These are phyloP conservation scores for Neonectria faginata DNA, from an alignment of 2,329 filamentous ascomycete genomes.

Conservation along the genomic window DNA sequence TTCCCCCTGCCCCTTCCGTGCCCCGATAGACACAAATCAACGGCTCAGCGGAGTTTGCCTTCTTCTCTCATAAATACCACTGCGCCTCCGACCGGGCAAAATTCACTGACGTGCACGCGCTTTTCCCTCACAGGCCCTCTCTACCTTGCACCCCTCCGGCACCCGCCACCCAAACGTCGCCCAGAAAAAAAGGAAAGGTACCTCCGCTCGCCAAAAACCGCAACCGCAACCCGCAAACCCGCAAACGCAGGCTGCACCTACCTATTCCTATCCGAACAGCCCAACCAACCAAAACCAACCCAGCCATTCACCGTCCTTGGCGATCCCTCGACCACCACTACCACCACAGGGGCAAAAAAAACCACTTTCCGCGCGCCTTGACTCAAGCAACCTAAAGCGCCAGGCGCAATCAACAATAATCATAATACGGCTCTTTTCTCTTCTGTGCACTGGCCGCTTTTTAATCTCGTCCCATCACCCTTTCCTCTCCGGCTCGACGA, in stretches of 20 bases:
- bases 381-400: slow-evolving; percentile 16
- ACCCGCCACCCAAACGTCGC: slow-evolving; percentile 30
- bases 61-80: slow-evolving; percentile 61
- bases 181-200: slow-evolving; percentile 41
- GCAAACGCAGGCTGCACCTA: slow-evolving; percentile 20
- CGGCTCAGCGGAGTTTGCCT: slow-evolving; percentile 50
- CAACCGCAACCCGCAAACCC: slow-evolving; percentile 25
- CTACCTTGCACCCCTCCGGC: slow-evolving; percentile 40
- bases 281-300: slow-evolving; percentile 25
- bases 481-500: slow-evolving; percentile 12
- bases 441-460: slow-evolving; percentile 6
- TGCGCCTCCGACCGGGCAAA: slow-evolving; percentile 58
- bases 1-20: slow-evolving; percentile 46
- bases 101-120: slow-evolving; percentile 60
- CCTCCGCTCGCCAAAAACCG: slow-evolving; percentile 30
- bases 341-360: slow-evolving; percentile 31
- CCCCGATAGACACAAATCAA: slow-evolving; percentile 56
- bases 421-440: slow-evolving; percentile 13
- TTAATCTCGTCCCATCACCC: slow-evolving; percentile 10
- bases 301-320: slow-evolving; percentile 32
- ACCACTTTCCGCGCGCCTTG: slow-evolving; percentile 34
- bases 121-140: slow-evolving; percentile 57
- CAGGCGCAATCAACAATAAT: slow-evolving; percentile 13
- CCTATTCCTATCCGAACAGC: slow-evolving; percentile 29
- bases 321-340: background rate